A percentile compares a stretch with the other conserved stretches of the same genome.
Evolutionary conservation across 1,139 yeast species (phyloP).

Genomic region (Nakaseomyces nivariensis): DNA sequence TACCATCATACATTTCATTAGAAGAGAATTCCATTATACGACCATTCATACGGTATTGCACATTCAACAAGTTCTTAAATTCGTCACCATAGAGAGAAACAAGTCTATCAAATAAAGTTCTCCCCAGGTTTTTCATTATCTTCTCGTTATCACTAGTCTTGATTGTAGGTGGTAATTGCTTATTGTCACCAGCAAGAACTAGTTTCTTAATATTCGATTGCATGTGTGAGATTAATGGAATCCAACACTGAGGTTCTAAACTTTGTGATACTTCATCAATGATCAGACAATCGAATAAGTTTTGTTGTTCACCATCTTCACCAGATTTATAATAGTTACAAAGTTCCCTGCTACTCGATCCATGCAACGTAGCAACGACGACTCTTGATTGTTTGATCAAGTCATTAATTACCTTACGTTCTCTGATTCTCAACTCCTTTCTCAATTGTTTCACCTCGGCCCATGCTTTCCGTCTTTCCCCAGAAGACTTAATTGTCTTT

Average conservation of each 20-base stretch:
- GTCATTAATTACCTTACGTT: conserved; percentile 51
- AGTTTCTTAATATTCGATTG: conserved; percentile 43
- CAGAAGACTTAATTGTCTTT: conserved; percentile 55
- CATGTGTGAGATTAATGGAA: conserved; percentile 66
- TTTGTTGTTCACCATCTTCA: conserved; percentile 15
- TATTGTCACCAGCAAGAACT: conserved; percentile 77
- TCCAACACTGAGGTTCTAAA: conserved; percentile 94
- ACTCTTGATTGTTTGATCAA: conserved; percentile 55
- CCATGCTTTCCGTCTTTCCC: conserved; percentile 60
- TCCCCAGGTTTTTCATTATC: conserved; percentile 37
- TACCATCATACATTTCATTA: conserved; percentile 47
- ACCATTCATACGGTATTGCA: conserved; percentile 82
- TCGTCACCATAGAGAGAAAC: conserved; percentile 43
- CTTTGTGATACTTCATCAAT: conserved; percentile 96
- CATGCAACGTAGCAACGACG: conserved; percentile 76
- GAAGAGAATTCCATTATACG: conserved; percentile 77
- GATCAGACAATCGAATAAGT: conserved; percentile 67
- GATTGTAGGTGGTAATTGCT: conserved; percentile 76
- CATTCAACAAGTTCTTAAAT: conserved; percentile 47
- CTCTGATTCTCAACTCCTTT: conserved; percentile 60
- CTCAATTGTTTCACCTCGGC: conserved; percentile 56
- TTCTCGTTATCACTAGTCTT: conserved; percentile 34
- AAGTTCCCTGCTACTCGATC: conserved; percentile 68
- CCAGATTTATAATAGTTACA: conserved; percentile 36
- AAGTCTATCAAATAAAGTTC: conserved; percentile 73